Percentiles rank a stretch among this genome's conserved stretches.
These are phyloP conservation scores for Sungouiozyma intestinalis DNA, from an alignment of 805 yeast genomes.

Conservation along the genomic window DNA sequence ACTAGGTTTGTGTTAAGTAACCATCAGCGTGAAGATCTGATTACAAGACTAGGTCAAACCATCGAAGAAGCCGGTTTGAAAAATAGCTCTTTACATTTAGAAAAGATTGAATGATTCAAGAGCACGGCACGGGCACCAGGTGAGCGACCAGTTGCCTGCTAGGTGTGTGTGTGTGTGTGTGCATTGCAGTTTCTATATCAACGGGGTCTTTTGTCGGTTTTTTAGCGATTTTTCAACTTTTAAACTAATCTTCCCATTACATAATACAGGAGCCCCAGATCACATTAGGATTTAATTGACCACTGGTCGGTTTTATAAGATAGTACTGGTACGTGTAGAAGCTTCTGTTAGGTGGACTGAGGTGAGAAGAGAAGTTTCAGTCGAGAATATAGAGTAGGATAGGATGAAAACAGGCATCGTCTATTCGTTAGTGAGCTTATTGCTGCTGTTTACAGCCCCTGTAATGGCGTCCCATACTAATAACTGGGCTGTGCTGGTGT, in stretches of 20 bases:
- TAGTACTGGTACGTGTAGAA: too few relatives aligned
- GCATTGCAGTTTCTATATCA: neutral
- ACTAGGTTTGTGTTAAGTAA: slow-evolving; percentile 45
- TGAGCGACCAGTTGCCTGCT: neutral
- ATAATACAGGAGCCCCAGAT: neutral
- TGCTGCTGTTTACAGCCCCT: too few relatives aligned
- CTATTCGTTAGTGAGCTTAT: too few relatives aligned
- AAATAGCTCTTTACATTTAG: slow-evolving; percentile 73
- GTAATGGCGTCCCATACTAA: slow-evolving; percentile 38
- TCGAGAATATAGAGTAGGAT: too few relatives aligned
- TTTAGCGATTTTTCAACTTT: neutral
- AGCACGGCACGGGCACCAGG: too few relatives aligned
- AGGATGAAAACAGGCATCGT: too few relatives aligned
- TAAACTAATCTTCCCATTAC: neutral
- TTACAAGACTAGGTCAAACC: slow-evolving; percentile 41
- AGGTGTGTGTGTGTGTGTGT: neutral
- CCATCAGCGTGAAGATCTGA: slow-evolving; percentile 47
- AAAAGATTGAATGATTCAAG: slow-evolving; percentile 29
- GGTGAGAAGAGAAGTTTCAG: too few relatives aligned
- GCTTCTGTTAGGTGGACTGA: too few relatives aligned
- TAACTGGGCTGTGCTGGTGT: slow-evolving; percentile 79
- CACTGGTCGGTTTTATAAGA: too few relatives aligned
- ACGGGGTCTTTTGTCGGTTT: neutral
- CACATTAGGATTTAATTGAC: too few relatives aligned
- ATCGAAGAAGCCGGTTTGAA: slow-evolving; percentile 68